A percentile compares a stretch with the other conserved stretches of the same genome.
These are phyloP conservation scores for Handroanthus guayacan DNA, from an alignment of 257 asterid genomes.

Conservation along the genomic window DNA sequence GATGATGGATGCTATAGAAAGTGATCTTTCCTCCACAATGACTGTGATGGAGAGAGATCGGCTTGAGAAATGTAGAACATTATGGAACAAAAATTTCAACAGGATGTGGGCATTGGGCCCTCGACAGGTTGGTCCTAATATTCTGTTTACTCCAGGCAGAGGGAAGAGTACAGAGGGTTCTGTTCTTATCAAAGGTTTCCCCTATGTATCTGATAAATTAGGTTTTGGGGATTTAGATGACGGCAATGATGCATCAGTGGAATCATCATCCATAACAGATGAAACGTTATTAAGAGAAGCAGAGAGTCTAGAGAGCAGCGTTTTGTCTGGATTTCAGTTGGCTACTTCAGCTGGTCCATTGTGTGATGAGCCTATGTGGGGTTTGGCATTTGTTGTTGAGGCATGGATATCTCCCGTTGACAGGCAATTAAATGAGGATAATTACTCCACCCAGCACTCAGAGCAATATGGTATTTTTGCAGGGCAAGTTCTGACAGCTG, in stretches of 20 bases:
- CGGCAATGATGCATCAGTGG: constrained; percentile 35
- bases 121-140: constrained; percentile 85
- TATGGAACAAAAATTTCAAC: constrained; percentile 65
- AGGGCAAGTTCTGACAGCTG: constrained; percentile 89
- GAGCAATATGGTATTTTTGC: constrained; percentile 79
- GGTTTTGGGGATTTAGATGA: constrained; percentile 54
- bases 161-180: constrained; percentile 53
- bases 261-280: constrained; percentile 45
- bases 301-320: constrained; percentile 81
- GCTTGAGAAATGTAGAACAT: constrained; percentile 54
- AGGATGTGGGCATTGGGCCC: constrained; percentile 99
- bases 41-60: constrained; percentile 62
- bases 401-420: constrained; percentile 58
- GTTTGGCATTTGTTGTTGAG: constrained; percentile 75
- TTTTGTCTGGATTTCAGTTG: constrained; percentile 89
- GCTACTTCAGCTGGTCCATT: constrained; percentile 94
- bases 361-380: constrained; percentile 99
- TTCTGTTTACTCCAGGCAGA: constrained; percentile 71
- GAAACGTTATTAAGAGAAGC: constrained; percentile 61
- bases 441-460: constrained; percentile 51
- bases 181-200: constrained; percentile 70
- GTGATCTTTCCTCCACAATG: constrained; percentile 49
- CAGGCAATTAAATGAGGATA: constrained; percentile 49
- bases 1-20: constrained; percentile 76
- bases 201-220: constrained; percentile 70